Evolutionary conservation across 2,329 filamentous ascomycete genomes (phyloP), one percentile per base, ranked within the genome.

Genomic region (Fusarium sp.): DNA sequence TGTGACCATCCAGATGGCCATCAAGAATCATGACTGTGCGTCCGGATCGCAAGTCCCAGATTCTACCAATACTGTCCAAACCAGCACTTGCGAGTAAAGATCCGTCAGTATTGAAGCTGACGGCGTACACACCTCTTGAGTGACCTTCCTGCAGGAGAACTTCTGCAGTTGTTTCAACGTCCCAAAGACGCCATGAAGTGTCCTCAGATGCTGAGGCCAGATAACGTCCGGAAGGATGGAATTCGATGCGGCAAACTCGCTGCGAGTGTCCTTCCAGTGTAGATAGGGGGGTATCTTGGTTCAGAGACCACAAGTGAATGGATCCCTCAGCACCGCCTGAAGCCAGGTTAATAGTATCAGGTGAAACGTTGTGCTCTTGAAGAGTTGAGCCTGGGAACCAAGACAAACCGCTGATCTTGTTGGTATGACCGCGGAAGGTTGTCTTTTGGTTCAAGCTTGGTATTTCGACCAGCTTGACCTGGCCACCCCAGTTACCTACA

Each of bases 171-270:
- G 91, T 96, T 71, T 93, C 90, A 1, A 98, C 89, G 76, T 98
- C 95, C 95, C 96, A 99, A 33, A 99, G 83, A 44, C 95, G 89
- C 96, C 96, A 99, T 1, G 96, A 97, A 3, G 94, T 97, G 76
- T 99, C 96, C 74, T 96, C 96, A 0, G 94, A 97, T 8, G 96
- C 96, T 1, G 94, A 97, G 7, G 95, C 96, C 7, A 98, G 83
- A 75, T 95, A 98, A 65, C 87, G 87, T 5, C 95, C 95, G 0
- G 93, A 97, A 0, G 96, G 96, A 71, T 99, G 96, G 75, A 98
- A 97, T 61, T 97, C 96, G 14, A 97, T 91, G 57, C 95, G 89
- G 73, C 94, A 97, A 10, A 99, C 94, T 64, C 96, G 90, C 54
- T 92, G 92, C 6, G 87, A 90, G 75, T 99, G 96, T 1, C 95